Percentiles rank a stretch among this genome's conserved stretches.
Conservation (phyloP, 805 yeast genomes). For the Debaryomyces prosopidis region DNA sequence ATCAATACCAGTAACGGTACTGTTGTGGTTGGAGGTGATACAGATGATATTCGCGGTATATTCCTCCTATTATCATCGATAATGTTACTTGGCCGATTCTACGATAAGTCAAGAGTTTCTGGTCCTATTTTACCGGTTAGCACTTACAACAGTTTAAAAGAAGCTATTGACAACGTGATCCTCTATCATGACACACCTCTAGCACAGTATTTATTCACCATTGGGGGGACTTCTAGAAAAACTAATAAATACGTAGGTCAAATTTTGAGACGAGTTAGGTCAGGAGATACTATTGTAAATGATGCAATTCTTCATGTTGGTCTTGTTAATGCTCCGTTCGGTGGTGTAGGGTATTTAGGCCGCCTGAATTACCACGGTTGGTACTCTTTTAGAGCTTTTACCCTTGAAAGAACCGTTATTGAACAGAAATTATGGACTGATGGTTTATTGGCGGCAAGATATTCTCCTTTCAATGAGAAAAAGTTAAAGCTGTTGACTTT, state of each 20-base stretch:
- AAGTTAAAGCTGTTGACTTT: conserved; percentile 32
- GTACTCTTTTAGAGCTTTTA: conserved; percentile 51
- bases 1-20: conserved; percentile 54
- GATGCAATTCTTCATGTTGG: conserved; percentile 75
- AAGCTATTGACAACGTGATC: conserved; percentile 45
- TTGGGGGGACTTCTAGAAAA: conserved; percentile 40
- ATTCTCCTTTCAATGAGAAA: conserved; percentile 55
- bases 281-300: conserved; percentile 72
- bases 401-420: conserved; percentile 70
- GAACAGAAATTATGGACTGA: conserved; percentile 72
- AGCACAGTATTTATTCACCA: conserved; percentile 70
- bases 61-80: too few species aligned
- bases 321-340: conserved; percentile 73
- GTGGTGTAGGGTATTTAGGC: conserved; percentile 88
- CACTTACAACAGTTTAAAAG: conserved; percentile 46
- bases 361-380: conserved; percentile 80
- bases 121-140: conserved; percentile 85
- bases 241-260: conserved; percentile 45
- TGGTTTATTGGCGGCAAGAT: conserved; percentile 53
- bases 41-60: too few species aligned
- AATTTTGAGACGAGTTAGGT: conserved; percentile 56
- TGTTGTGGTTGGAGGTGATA: conserved; percentile 48
- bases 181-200: conserved; percentile 70
- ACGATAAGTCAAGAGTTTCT: conserved; percentile 46
- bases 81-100: not conserved